phyloP scores from a whole-genome alignment of 83 land plant species.

The Isoetes engelmannii region DNA sequence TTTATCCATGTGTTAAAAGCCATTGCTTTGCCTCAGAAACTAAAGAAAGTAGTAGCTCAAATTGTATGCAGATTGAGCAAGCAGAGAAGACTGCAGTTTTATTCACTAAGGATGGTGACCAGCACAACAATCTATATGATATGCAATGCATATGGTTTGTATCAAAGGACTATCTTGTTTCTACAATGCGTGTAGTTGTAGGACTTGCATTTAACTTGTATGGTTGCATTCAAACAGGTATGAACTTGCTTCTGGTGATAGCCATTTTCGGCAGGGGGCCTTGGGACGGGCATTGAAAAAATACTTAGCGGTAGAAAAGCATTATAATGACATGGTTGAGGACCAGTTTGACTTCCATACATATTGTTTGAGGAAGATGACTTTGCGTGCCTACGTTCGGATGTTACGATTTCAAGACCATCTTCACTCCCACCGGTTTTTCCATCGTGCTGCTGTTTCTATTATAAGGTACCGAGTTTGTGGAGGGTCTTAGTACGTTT shows the following conservation, averaged over 20 bases:
- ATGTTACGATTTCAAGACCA: constrained; percentile 96
- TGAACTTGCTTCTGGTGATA: constrained; percentile 97
- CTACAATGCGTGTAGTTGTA: background rate
- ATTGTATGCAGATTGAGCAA: constrained; percentile 49
- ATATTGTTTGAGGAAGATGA: constrained; percentile 96
- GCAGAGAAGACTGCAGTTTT: constrained; percentile 95
- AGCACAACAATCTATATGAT: constrained; percentile 96
- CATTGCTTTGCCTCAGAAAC: no score
- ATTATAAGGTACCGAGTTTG: constrained; percentile 61
- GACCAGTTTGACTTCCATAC: constrained; percentile 99
- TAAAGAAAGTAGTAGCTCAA: background rate
- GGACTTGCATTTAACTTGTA: background rate
- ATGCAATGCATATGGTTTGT: constrained; percentile 99
- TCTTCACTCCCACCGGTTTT: constrained; percentile 76
- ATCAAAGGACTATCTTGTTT: background rate
- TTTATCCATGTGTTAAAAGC: background rate
- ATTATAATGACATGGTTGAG: constrained; percentile 93
- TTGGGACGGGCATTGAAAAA: constrained; percentile 94
- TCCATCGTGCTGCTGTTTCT: constrained; percentile 85
- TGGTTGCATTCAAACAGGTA: constrained; percentile 44
- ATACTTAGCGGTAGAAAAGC: constrained; percentile 94
- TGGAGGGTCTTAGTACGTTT: background rate
- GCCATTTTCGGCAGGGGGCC: constrained; percentile 83
- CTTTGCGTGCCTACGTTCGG: constrained; percentile 81
- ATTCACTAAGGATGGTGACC: constrained; percentile 98